phyloP scores from a whole-genome alignment of 2,329 filamentous ascomycete genomes.

The Fusarium hostae region DNA sequence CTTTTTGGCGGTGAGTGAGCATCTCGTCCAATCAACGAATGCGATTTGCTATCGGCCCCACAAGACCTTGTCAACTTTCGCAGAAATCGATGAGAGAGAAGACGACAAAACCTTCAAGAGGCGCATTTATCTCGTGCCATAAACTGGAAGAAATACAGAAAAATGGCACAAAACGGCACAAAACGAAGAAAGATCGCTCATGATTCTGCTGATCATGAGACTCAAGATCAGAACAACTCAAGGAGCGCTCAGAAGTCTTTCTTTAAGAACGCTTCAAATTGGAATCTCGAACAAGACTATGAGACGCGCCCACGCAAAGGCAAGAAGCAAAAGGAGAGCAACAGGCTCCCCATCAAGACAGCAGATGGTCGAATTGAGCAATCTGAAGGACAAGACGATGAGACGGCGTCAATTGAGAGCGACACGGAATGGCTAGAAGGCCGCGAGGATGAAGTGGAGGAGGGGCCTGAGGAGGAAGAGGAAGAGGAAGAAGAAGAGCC shows the following conservation, averaged over 20 bases:
- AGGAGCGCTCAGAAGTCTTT: slow-evolving; percentile 70
- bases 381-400: slow-evolving; percentile 65
- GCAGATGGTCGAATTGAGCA: slow-evolving; percentile 78
- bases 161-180: slow-evolving; percentile 61
- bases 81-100: slow-evolving; percentile 30
- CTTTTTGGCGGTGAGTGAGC: slow-evolving; percentile 52
- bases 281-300: slow-evolving; percentile 94
- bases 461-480: slow-evolving; percentile 59
- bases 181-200: slow-evolving; percentile 71
- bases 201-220: slow-evolving; percentile 59
- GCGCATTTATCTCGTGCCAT: slow-evolving; percentile 13
- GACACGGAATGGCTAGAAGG: slow-evolving; percentile 73
- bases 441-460: slow-evolving; percentile 64
- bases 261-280: slow-evolving; percentile 79
- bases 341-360: slow-evolving; percentile 86
- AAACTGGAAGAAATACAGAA: slow-evolving; percentile 14
- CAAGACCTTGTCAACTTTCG: slow-evolving; percentile 11
- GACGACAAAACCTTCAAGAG: slow-evolving; percentile 34
- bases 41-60: neutral
- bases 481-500: slow-evolving; percentile 65
- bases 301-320: slow-evolving; percentile 82
- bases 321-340: slow-evolving; percentile 79
- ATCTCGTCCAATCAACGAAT: neutral
- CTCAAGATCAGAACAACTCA: slow-evolving; percentile 46
- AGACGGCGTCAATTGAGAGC: slow-evolving; percentile 68